Evolutionary conservation across 2,329 filamentous ascomycete genomes (phyloP), one percentile per base, ranked within the genome.

Genomic region (Colletotrichum endophyticum): DNA sequence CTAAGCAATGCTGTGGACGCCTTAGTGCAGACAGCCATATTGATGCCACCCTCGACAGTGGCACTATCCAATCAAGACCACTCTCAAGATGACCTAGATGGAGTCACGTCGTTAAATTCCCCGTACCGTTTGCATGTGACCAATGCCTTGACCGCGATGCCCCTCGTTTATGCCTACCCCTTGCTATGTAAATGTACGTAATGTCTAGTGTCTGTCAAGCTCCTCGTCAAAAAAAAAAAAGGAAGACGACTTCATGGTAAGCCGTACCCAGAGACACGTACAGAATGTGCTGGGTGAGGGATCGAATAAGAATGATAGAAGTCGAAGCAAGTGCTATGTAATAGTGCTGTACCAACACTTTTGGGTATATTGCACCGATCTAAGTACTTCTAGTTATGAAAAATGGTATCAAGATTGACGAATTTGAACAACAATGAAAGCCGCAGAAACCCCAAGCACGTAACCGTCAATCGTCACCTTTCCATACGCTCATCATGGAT

Each of bases 401-500:
- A 27, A 53, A 27, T 56, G 28, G 36, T 49, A 49, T 53, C 25
- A 68, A 68, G 34, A 34, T 16, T 34, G n/a, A 68, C 11, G 44
- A 68, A 57, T 25, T 25, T 34, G 28, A 16, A 57, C 66, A 68
- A 30, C 19, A 57, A 36, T 56, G 15, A 32, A 32, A 63, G 25
- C 16, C 57, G 30, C 30, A 16, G 30, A 15, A 32, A 25, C 4
- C 16, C 44, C 63, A 27, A 57, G 39, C 19, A 30, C 19, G 22
- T 27, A 57, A 25, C 19, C 28, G 53, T 34, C 25, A 57, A 19
- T 56, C 15, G 15, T 73, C 62, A 89, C 84, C 87, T 88, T 81
- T 91, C 90, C 76, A 93, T 82, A 59, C 92, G 87, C 84, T 93
- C 91, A 82, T 94, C 92, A 80, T 90, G 92, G 34, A 91, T 83